phyloP scores from a whole-genome alignment of 306 rosid genomes.

The Sesbania bispinosa region DNA sequence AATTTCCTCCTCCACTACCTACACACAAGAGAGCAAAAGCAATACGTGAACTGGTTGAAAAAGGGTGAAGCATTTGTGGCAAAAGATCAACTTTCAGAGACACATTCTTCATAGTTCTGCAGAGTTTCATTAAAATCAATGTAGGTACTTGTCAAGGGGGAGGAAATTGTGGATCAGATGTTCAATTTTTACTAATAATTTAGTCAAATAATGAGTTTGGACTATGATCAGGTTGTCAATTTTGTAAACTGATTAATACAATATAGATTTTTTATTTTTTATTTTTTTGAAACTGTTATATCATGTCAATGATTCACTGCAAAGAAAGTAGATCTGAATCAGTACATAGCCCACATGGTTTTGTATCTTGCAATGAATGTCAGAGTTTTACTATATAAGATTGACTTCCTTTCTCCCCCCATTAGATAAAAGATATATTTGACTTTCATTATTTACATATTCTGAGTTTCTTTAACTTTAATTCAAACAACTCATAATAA shows the following conservation, averaged over 20 bases:
- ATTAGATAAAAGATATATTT: no score
- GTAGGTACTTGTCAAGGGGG: not conserved
- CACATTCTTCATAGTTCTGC: slow-evolving; percentile 10
- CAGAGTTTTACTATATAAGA: no score
- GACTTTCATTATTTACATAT: no score
- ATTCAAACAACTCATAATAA: no score
- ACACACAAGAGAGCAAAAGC: slow-evolving; percentile 64
- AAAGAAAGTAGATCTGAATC: no score
- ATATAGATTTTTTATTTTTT: not conserved
- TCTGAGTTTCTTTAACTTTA: no score
- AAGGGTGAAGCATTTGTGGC: slow-evolving; percentile 43
- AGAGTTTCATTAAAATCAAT: not conserved
- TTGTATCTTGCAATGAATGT: no score
- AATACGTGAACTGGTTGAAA: slow-evolving; percentile 73
- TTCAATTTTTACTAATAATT: not conserved
- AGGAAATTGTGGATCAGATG: not conserved
- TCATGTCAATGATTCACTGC: not conserved
- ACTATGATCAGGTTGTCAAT: not conserved
- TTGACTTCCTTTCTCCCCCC: no score
- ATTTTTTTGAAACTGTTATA: not conserved
- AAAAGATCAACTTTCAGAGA: slow-evolving; percentile 7
- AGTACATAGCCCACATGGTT: no score
- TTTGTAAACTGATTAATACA: not conserved
- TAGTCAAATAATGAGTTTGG: not conserved
- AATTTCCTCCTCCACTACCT: slow-evolving; percentile 64